These are phyloP conservation scores for Phytophthora sojae DNA, from an alignment of 352 stramenopile genomes.

Conservation along the genomic window DNA sequence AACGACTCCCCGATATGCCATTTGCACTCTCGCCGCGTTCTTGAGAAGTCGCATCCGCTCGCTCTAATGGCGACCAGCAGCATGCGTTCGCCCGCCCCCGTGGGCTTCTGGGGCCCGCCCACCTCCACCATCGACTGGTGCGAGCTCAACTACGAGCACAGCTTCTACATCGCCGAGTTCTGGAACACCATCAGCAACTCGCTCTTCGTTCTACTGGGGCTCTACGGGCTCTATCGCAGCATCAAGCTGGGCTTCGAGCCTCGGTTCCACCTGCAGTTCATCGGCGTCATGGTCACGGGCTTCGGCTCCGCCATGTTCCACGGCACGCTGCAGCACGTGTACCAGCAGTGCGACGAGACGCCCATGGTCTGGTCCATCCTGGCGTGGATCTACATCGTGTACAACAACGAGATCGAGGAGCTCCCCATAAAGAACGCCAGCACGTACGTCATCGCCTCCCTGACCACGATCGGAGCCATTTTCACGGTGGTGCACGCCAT, in stretches of 20 bases:
- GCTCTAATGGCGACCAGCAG: neutral
- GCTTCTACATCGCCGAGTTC: conserved; percentile 86
- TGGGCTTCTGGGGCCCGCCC: conserved; percentile 70
- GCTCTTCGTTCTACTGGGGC: conserved; percentile 75
- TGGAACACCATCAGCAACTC: conserved; percentile 90
- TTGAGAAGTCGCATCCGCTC: conserved; percentile 1
- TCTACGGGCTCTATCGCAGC: conserved; percentile 75
- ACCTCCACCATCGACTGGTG: conserved; percentile 91
- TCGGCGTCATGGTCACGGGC: conserved; percentile 81
- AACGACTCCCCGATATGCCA: conserved; percentile 7
- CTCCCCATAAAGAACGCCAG: conserved; percentile 51
- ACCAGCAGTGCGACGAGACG: conserved; percentile 87
- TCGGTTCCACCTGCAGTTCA: conserved; percentile 79
- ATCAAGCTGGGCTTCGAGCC: conserved; percentile 77
- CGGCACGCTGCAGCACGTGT: conserved; percentile 83
- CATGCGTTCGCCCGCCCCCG: neutral
- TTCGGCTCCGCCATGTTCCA: conserved; percentile 89
- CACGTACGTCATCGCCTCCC: conserved; percentile 50
- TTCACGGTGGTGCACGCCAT: conserved; percentile 81
- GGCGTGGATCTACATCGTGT: conserved; percentile 86
- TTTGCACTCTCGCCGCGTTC: conserved; percentile 8
- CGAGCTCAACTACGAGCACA: conserved; percentile 85
- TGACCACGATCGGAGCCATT: conserved; percentile 62
- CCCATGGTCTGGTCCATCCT: conserved; percentile 89
- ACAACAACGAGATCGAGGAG: conserved; percentile 73